Conservation (phyloP, 1,139 yeast genomes). For the Candida sp. region DNA sequence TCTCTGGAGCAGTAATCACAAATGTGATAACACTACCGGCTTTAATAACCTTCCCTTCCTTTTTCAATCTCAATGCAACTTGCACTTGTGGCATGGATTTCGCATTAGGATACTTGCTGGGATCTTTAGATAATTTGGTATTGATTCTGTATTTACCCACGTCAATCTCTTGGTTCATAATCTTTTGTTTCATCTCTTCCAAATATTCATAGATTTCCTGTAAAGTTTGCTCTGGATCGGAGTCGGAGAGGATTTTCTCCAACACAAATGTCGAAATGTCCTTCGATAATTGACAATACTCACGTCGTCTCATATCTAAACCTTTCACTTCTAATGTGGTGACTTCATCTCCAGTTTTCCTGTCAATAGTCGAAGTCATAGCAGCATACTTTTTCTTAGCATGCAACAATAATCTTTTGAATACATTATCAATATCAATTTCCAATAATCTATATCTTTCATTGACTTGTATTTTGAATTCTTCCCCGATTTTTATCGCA, state of each 20-base stretch:
- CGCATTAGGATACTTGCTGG: constrained; percentile 70
- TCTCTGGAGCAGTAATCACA: constrained; percentile 56
- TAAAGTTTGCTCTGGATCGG: constrained; percentile 76
- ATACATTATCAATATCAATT: constrained; percentile 93
- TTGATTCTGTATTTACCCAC: constrained; percentile 68
- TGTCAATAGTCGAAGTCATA: constrained; percentile 51
- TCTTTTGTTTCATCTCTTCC: constrained; percentile 55
- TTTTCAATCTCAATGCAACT: constrained; percentile 79
- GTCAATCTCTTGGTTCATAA: constrained; percentile 60
- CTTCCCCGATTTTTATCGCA: constrained; percentile 80
- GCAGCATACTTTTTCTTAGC: constrained; percentile 99
- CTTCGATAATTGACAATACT: constrained; percentile 88
- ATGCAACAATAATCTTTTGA: constrained; percentile 78
- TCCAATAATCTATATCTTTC: constrained; percentile 85
- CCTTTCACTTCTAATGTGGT: constrained; percentile 86
- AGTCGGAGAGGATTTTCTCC: constrained; percentile 66
- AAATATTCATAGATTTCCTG: constrained; percentile 71
- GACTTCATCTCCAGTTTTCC: constrained; percentile 48
- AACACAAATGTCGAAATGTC: constrained; percentile 79
- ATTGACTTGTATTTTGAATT: constrained; percentile 81
- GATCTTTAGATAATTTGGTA: constrained; percentile 75
- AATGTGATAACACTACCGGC: constrained; percentile 91
- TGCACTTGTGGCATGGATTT: constrained; percentile 91
- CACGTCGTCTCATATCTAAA: constrained; percentile 96
- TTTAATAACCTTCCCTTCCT: constrained; percentile 78